Percentiles rank a stretch among this genome's conserved stretches.
phyloP scores from a whole-genome alignment of 129 eudicot genomes.

The Flaveria ramosissima region DNA sequence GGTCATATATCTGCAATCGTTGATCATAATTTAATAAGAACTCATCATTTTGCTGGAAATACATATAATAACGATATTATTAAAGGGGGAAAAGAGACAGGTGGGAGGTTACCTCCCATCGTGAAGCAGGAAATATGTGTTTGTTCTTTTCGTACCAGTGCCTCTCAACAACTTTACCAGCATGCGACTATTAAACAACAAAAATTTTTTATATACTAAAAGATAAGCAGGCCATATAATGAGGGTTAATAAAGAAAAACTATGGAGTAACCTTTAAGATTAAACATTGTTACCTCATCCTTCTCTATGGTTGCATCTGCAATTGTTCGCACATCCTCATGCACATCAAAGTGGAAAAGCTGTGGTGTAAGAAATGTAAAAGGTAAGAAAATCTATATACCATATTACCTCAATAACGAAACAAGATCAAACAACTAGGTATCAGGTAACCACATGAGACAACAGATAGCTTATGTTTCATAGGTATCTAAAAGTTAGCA shows the following conservation, averaged over 20 bases:
- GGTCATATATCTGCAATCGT: constrained; percentile 83
- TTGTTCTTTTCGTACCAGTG: constrained; percentile 99
- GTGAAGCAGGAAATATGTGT: constrained; percentile 97
- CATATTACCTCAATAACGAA: not conserved
- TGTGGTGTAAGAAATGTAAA: constrained; percentile 30
- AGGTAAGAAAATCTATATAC: not conserved
- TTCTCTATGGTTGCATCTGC: constrained; percentile 98
- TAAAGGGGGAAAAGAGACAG: not conserved
- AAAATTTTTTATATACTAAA: not conserved
- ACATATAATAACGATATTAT: not conserved
- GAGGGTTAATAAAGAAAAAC: not conserved
- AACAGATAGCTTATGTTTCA: not conserved
- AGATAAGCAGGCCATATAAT: too few relatives aligned
- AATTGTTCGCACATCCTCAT: constrained; percentile 94
- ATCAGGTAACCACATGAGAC: not conserved
- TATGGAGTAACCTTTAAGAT: not conserved
- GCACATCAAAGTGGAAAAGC: constrained; percentile 99
- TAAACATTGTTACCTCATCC: constrained; percentile 72
- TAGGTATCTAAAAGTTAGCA: too few relatives aligned
- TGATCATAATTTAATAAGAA: constrained; percentile 16
- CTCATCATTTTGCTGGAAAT: not conserved
- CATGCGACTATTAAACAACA: constrained; percentile 73
- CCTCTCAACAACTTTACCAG: constrained; percentile 99
- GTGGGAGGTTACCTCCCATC: constrained; percentile 89
- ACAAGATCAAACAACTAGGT: not conserved